phyloP scores from a whole-genome alignment of 2,329 filamentous ascomycete genomes.

The Sphaerostilbella broomeana region DNA sequence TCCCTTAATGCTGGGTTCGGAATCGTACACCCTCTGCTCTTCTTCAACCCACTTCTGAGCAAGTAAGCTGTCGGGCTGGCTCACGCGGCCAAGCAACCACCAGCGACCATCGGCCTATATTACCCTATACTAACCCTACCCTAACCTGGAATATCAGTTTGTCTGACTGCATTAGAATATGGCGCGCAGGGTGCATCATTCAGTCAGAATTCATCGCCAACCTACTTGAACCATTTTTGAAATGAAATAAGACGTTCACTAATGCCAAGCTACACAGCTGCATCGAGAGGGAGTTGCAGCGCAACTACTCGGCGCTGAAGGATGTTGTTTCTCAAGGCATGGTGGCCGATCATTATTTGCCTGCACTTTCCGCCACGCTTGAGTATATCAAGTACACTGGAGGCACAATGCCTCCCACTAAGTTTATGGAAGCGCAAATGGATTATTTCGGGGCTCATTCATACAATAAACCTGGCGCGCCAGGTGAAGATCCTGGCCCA shows the following conservation, averaged over 20 bases:
- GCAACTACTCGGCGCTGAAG: slow-evolving; percentile 44
- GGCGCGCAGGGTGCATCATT: too few relatives aligned
- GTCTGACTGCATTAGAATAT: too few relatives aligned
- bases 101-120: too few relatives aligned
- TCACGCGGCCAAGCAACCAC: too few relatives aligned
- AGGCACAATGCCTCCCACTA: slow-evolving; percentile 54
- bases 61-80: too few relatives aligned
- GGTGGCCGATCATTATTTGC: slow-evolving; percentile 53
- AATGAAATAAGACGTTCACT: background rate
- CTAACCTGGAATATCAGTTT: too few relatives aligned
- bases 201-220: too few relatives aligned
- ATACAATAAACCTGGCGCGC: slow-evolving; percentile 1
- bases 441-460: slow-evolving; percentile 62
- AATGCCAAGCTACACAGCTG: background rate
- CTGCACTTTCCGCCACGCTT: slow-evolving; percentile 53
- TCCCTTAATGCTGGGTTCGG: too few relatives aligned
- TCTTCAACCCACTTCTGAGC: too few relatives aligned
- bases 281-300: slow-evolving; percentile 6
- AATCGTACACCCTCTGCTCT: too few relatives aligned
- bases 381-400: slow-evolving; percentile 62
- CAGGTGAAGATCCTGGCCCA: background rate
- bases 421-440: slow-evolving; percentile 64
- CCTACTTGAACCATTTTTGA: too few relatives aligned
- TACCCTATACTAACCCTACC: too few relatives aligned
- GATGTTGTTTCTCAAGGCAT: slow-evolving; percentile 47